Evolutionary conservation across 345 rosid genomes (phyloP), one percentile per base, ranked within the genome.

Genomic region (Arabidopsis arenosa): DNA sequence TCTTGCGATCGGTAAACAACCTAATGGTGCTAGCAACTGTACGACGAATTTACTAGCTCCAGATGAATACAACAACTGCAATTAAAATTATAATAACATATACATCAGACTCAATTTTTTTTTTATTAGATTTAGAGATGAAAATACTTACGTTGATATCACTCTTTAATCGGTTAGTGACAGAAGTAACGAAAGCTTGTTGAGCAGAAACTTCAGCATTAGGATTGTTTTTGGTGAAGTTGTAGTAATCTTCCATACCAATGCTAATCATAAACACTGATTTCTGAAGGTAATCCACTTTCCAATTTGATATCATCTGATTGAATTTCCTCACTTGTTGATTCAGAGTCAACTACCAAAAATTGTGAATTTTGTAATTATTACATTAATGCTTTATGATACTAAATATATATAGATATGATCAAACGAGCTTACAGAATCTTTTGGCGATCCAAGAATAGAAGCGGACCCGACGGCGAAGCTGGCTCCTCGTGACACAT

Each of bases 1-100:
- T 72, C 75, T 75, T 5, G 15, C 57, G 14, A 40, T 15, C 2
- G 84, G 84, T n/a, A 75, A 37, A 53, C 84, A 83, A 67, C 86
- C 84, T 64, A 83, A 17, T 4, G 84, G 82, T 1, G 77, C 41
- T 51, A 78, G 4, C 32, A 11, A 35, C 14, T 72, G 60, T 32
- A 78, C 35, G 12, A 53, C 79, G 51, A 83, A 43, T 47, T 78
- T 83, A 68, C 84, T 83, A 62, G 79, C 84, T 44, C 84, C 79
- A 8, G 36, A 12, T 13, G 26, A 10, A 40, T 81, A 79, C 23
- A 81, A 2, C 39, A 64, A 26, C 84, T 83, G 65, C 48, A 51
- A 5, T 49, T 17, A 4, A 43, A 6, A 52, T 36, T 45, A 5
- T 5, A 23, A 13, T 28, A 52, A 28, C 32, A 28, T 37, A 36